These are phyloP conservation scores for Flammula alnicola DNA, from an alignment of 1,284 basidiomycete species.

Conservation along the genomic window DNA sequence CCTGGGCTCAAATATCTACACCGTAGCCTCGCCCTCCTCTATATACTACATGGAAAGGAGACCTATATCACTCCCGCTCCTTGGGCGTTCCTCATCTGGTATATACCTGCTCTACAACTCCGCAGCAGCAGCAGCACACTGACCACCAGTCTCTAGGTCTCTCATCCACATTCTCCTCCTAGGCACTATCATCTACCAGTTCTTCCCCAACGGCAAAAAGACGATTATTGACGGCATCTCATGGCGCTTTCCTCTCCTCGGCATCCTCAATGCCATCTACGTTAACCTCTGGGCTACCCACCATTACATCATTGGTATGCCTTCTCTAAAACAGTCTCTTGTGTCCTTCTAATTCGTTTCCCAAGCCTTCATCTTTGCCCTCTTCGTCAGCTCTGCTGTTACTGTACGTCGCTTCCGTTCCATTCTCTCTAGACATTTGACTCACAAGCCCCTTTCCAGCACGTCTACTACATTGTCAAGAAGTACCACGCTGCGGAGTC, in stretches of 20 bases:
- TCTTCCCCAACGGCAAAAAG: constrained; percentile 79
- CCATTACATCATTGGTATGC: constrained; percentile 72
- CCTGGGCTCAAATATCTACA: constrained; percentile 89
- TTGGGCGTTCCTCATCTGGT: constrained; percentile 88
- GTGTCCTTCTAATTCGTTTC: constrained; percentile 16
- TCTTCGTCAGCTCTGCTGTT: constrained; percentile 83
- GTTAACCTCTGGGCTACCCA: constrained; percentile 77
- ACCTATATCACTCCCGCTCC: constrained; percentile 91
- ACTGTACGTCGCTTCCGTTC: constrained; percentile 50
- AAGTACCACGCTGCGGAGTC: constrained; percentile 74
- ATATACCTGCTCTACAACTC: constrained; percentile 19
- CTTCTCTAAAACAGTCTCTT: background rate
- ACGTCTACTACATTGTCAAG: constrained; percentile 94
- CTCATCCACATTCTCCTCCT: constrained; percentile 87
- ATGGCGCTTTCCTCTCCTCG: constrained; percentile 90
- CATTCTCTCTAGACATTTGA: constrained; percentile 4
- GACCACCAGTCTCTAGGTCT: constrained; percentile 53
- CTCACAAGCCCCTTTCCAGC: constrained; percentile 42
- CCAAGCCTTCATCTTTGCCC: constrained; percentile 80
- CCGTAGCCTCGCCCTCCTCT: constrained; percentile 72
- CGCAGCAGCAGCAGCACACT: constrained; percentile 14
- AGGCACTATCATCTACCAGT: constrained; percentile 90
- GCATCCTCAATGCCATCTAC: constrained; percentile 84
- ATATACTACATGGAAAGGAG: constrained; percentile 74
- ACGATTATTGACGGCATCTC: constrained; percentile 85